Base-by-base conservation (phyloP, 2,329 filamentous ascomycete species). In the Juglanconis oblonga region DNA sequence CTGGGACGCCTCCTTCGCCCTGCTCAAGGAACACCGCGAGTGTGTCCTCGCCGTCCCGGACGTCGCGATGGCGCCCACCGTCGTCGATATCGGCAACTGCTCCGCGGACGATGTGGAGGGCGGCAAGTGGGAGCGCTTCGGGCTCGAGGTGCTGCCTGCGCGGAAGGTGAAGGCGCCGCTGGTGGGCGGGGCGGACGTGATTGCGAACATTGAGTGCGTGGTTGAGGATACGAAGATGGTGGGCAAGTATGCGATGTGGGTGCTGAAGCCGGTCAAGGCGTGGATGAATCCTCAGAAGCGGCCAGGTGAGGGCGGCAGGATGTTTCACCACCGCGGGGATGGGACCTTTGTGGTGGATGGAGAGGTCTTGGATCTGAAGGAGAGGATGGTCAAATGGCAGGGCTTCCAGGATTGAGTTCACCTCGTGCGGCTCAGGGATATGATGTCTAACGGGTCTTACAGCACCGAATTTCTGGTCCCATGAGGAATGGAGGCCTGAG, bases 261-360 rank as follows among this genome's bases (percentile, higher is more conserved):
- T 73, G 42, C 58, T 73, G 32, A 67, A 68, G 51, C 66, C 67
- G n/a, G 70, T 73, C 11, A 68, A 67, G 55, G 71, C 70, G 31
- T 73, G 72, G 71, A 66, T 69, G 55, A 69, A 69, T 57, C 68
- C 67, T 52, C 57, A 63, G 2, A 66, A 64, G 58, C 67, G 65
- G 52, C 38, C 38, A 14, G 38, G 38, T 7, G 66, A 69, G 24
- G 68, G 67, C 36, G 69, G 66, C 47, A 69, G 62, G 64, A 73
- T 73, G 71, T 70, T 73, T 54, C 72, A 74, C 64, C 71, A 74
- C 62, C 71, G 70, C 50, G 71, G 71, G 10, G 67, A 73, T 54
- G 72, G 71, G 45, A 68, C 69, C 0, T 72, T 74, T 57, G 68
- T 68, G 32, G 65, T 70, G 36, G 72, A 73, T 50, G 72, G 71